phyloP scores from a whole-genome alignment of 495 filamentous ascomycete species.

The Echria macrotheca region DNA sequence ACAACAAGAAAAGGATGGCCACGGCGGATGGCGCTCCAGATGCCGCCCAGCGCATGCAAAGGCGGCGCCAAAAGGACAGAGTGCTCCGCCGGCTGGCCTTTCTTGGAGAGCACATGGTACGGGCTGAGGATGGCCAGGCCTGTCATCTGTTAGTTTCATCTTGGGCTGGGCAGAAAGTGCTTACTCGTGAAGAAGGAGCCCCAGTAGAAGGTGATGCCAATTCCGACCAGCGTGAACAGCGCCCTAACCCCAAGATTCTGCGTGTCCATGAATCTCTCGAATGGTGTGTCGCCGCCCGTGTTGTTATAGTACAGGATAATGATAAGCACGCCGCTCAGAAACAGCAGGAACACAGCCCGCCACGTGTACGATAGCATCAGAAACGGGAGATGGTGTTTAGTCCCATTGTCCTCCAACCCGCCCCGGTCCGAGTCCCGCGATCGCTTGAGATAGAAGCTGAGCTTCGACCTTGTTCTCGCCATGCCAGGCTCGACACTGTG shows the following conservation, averaged over 20 bases:
- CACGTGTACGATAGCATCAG: conserved; percentile 29
- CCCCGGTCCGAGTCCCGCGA: neutral
- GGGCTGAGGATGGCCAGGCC: conserved; percentile 21
- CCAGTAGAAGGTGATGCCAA: conserved; percentile 41
- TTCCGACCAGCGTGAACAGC: conserved; percentile 37
- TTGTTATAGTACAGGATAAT: conserved; percentile 41
- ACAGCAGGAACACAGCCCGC: conserved; percentile 24
- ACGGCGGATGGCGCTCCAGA: conserved; percentile 25
- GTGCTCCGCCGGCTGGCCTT: conserved; percentile 15
- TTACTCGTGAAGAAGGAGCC: conserved; percentile 31
- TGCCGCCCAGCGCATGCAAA: conserved; percentile 27
- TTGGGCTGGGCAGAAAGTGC: neutral
- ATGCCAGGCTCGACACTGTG: conserved; percentile 11
- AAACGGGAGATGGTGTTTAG: conserved; percentile 27
- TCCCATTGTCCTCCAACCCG: neutral
- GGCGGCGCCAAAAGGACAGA: conserved; percentile 26
- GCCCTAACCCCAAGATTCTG: conserved; percentile 40
- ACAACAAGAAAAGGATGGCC: conserved; percentile 24
- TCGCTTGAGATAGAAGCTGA: conserved; percentile 5
- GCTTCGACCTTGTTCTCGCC: conserved; percentile 8
- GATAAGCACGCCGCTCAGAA: conserved; percentile 31
- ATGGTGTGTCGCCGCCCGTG: conserved; percentile 30
- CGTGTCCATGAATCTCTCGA: conserved; percentile 43
- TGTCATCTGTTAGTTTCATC: conserved; percentile 1
- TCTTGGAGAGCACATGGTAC: conserved; percentile 24